Base-by-base conservation (phyloP, 345 rosid genomes). In the Reutealis trisperma region DNA sequence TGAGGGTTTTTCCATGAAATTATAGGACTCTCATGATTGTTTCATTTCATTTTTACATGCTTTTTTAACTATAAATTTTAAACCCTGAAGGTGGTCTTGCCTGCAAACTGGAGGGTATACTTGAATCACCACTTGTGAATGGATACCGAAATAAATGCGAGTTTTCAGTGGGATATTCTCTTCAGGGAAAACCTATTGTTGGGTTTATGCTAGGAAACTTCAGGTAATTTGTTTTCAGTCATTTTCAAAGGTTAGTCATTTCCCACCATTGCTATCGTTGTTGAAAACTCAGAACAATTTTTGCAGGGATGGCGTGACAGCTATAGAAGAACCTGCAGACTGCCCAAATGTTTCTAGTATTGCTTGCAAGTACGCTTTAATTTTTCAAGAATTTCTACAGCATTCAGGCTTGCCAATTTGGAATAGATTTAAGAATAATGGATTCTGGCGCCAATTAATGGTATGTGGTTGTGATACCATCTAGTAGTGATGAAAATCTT, bases 121-220 rank as follows among this genome's bases (percentile, higher is more conserved):
- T 96, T 75, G 92, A 87, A 79, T 96, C 99, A 16, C 97, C 99
- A 3, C 74, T 92, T 74, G 84, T 81, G 51, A 84, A 90, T 85
- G 99, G 99, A 73, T 93, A 93, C 82, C 94, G 97, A 72, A 93
- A 96, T 81, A 96, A 91, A 87, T 92, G 97, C 82, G 93, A 93
- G 83, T 96, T 93, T 88, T 90, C 96, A 11, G 87, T 88, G 80
- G 99, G 99, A 83, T 87, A 86, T 83, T 96, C 99, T 63, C 78
- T 85, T 32, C 87, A 90, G 22, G 96, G 97, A 55, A 93, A 88
- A 75, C 90, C 90, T 64, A 91, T 98, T 16, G 94, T 90, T 42
- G 99, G 99, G 9, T 96, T 96, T 83, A 86, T 89, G 88, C 94
- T 93, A 25, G 99, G 99, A 82, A 93, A 88, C 81, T 96, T 92